Percentiles rank a stretch among this genome's conserved stretches.
These are phyloP conservation scores for Vigna trinervia DNA, from an alignment of 306 rosid genomes.

Conservation along the genomic window DNA sequence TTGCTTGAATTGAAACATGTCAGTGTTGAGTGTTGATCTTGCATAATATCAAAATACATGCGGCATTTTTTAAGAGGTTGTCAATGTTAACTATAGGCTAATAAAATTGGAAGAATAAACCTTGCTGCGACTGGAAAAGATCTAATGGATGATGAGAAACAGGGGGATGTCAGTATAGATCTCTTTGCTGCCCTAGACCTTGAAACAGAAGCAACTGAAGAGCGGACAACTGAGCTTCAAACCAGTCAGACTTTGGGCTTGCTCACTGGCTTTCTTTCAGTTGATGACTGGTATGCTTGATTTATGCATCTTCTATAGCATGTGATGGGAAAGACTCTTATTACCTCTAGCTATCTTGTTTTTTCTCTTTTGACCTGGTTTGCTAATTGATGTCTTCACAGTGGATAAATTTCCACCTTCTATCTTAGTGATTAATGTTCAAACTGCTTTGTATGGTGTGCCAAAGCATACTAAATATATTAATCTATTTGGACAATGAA, in stretches of 20 bases:
- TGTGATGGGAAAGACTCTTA: constrained; percentile 6
- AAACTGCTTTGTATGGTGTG: constrained; percentile 30
- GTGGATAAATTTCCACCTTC: constrained; percentile 6
- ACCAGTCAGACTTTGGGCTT: constrained; percentile 91
- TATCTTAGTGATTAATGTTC: background rate
- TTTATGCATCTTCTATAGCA: constrained; percentile 28
- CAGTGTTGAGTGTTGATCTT: constrained; percentile 19
- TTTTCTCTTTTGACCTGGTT: constrained; percentile 15
- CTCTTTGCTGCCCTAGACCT: constrained; percentile 82
- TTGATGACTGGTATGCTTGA: constrained; percentile 83
- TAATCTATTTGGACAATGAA: constrained; percentile 2
- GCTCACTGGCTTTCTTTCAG: constrained; percentile 91
- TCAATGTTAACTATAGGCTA: constrained; percentile 68
- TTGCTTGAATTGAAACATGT: constrained; percentile 3
- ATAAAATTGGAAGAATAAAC: constrained; percentile 91
- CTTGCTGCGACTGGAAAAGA: constrained; percentile 98
- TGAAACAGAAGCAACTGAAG: constrained; percentile 81
- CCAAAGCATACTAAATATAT: background rate
- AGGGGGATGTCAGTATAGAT: constrained; percentile 86
- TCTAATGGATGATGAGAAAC: constrained; percentile 98
- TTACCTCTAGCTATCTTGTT: background rate
- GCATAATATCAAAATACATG: background rate
- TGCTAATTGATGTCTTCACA: background rate
- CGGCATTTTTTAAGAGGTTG: constrained; percentile 24
- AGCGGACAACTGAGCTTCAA: constrained; percentile 82